These are phyloP conservation scores for Rhynchospora pubera DNA, from an alignment of 176 grass and related monocot species.

Conservation along the genomic window DNA sequence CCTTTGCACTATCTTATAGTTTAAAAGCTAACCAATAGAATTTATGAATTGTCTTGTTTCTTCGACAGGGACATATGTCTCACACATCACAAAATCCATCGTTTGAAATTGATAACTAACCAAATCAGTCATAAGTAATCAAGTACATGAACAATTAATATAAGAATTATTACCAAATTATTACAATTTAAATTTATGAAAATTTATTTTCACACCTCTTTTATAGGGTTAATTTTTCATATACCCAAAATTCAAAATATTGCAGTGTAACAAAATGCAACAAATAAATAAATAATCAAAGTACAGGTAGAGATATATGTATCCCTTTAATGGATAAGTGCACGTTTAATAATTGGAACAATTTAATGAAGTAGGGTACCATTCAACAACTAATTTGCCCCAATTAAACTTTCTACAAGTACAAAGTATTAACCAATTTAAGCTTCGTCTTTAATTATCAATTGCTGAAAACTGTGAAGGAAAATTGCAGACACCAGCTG, in stretches of 20 bases:
- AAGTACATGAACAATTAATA: neutral
- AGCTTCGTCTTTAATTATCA: neutral
- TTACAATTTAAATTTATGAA: neutral
- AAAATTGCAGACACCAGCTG: neutral
- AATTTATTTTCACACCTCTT: neutral
- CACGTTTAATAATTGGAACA: neutral
- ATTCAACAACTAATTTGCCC: conserved; percentile 9
- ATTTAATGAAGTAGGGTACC: conserved; percentile 17
- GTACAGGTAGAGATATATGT: neutral
- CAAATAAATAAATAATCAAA: neutral
- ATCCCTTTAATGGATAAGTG: neutral
- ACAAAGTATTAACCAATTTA: neutral
- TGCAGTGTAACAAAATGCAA: no score
- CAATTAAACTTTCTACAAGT: neutral
- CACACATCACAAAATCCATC: conserved; percentile 11
- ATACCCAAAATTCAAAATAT: neutral
- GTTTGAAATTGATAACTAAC: conserved; percentile 14
- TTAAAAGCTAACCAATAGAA: neutral
- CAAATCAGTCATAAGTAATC: neutral
- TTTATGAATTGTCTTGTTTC: conserved; percentile 5
- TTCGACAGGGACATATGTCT: neutral
- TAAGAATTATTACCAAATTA: neutral
- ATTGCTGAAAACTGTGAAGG: neutral
- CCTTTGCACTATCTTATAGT: neutral
- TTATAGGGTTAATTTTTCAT: neutral